Evolutionary conservation across 495 filamentous ascomycete species (phyloP).

Genomic region (Viridothelium virens): DNA sequence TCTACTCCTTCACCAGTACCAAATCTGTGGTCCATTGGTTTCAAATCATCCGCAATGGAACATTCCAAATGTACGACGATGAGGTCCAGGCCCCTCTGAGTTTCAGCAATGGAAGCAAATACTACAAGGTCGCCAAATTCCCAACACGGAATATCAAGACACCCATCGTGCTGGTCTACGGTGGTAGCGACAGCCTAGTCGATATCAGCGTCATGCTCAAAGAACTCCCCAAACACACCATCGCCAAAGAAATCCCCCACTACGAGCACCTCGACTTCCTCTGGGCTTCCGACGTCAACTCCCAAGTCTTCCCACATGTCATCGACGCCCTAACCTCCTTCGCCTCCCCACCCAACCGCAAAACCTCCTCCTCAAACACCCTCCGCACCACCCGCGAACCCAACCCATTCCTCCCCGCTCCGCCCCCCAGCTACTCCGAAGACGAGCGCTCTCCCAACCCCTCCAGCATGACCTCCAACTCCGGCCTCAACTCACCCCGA

Average conservation of each 20-base stretch:
- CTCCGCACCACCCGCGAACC: not conserved
- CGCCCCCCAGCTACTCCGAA: conserved; percentile 18
- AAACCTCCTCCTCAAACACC: not conserved
- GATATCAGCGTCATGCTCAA: conserved; percentile 87
- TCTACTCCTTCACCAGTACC: conserved; percentile 92
- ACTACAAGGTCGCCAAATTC: conserved; percentile 89
- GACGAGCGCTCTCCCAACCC: conserved; percentile 12
- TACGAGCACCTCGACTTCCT: conserved; percentile 97
- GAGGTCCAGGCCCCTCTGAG: conserved; percentile 64
- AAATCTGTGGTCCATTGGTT: conserved; percentile 99
- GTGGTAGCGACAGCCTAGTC: conserved; percentile 88
- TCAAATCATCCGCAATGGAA: conserved; percentile 91
- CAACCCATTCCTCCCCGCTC: not conserved
- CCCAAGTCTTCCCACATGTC: conserved; percentile 80
- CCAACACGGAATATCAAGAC: conserved; percentile 96
- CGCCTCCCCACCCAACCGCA: conserved; percentile 14
- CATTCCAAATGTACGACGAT: conserved; percentile 97
- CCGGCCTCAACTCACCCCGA: too few relatives aligned
- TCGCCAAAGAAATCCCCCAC: conserved; percentile 74
- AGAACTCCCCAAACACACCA: conserved; percentile 74
- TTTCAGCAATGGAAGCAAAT: conserved; percentile 45
- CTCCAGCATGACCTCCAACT: not conserved
- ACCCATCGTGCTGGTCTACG: conserved; percentile 86
- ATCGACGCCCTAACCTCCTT: conserved; percentile 66
- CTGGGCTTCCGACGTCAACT: conserved; percentile 85